Evolutionary conservation across 148 eudicot species (phyloP), one percentile per base, ranked within the genome.

Genomic region (Fagopyrum tataricum): DNA sequence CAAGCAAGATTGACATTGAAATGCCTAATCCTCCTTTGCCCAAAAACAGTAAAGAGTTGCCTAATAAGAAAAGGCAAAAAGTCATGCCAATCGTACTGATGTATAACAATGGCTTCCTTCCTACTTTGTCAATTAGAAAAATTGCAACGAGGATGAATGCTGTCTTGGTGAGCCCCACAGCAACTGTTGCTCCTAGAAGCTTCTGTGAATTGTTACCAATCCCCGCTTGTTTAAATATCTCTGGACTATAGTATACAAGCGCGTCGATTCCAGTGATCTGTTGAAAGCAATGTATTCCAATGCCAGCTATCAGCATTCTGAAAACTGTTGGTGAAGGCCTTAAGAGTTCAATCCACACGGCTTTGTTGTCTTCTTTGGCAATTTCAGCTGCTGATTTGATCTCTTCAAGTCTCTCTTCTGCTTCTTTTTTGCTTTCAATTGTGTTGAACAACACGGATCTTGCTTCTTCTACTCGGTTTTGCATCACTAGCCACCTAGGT

Each of bases 1-100:
- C 84, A 0, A 85, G 78, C 51, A 88, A 44, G 14, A 92, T 68
- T 4, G 89, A 77, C 77, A 88, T 14, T 2, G 37, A 79, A 43
- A 88, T 79, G 6, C 86, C 83, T 0, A 79, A 21, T 21, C 77
- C 75, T 24, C 82, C 86, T 40, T 75, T 72, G 14, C 79, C 75
- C 0, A 85, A 55, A 11, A 85, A 81, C 12, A 82, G 75, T 4
- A 89, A 76, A 24, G 85, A 74, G 26, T 82, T 43, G 0, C 87
- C 85, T 37, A 92, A 44, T 51, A 76, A 66, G 51, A 90, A 85
- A 76, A 92, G 79, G 76, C 95, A 92, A 2, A 81, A 9, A 5
- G 95, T 92, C 97, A 92, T 92, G 13, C 97, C 97, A 18, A 86
- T 82, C 12, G 97, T 92, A 76, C 97, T 92, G 46, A 86, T 66